These are phyloP conservation scores for Yarrowia sp. DNA, from an alignment of 805 yeast genomes.

Conservation along the genomic window DNA sequence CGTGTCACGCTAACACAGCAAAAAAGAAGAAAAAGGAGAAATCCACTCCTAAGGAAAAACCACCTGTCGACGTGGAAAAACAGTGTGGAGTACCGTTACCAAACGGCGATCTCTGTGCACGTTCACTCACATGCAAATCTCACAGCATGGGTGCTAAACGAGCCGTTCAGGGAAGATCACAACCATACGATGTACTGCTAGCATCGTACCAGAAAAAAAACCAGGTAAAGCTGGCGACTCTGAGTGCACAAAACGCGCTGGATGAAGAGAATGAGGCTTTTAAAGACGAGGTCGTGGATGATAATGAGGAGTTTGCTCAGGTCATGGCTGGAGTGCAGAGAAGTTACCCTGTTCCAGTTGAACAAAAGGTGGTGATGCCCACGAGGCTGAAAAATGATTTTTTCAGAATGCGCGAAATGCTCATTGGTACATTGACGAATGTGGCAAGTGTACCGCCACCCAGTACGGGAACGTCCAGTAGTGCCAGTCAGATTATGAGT, in stretches of 20 bases:
- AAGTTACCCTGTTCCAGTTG: slow-evolving; percentile 80
- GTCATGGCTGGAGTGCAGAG: slow-evolving; percentile 81
- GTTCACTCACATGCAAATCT: slow-evolving; percentile 87
- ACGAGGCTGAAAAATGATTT: slow-evolving; percentile 67
- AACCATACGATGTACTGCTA: slow-evolving; percentile 76
- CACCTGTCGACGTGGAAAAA: slow-evolving; percentile 82
- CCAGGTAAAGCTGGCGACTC: slow-evolving; percentile 72
- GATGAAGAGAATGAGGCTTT: slow-evolving; percentile 38
- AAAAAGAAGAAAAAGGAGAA: slow-evolving; percentile 35
- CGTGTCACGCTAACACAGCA: slow-evolving; percentile 24
- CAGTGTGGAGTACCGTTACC: slow-evolving; percentile 92
- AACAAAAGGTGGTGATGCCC: slow-evolving; percentile 68
- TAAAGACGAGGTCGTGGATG: slow-evolving; percentile 48
- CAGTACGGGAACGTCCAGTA: background rate
- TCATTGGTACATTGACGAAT: slow-evolving; percentile 67
- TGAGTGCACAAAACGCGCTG: slow-evolving; percentile 42
- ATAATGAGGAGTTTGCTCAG: slow-evolving; percentile 87
- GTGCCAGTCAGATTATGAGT: slow-evolving; percentile 35
- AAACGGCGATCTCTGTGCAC: slow-evolving; percentile 83
- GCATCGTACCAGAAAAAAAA: slow-evolving; percentile 87
- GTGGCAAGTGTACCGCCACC: slow-evolving; percentile 5
- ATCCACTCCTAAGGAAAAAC: slow-evolving; percentile 53
- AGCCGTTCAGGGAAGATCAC: slow-evolving; percentile 83
- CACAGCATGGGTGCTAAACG: slow-evolving; percentile 94
- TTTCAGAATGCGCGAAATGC: slow-evolving; percentile 88